Conservation (phyloP, 2,329 filamentous ascomycete species). For the Parastagonospora nodorum region DNA sequence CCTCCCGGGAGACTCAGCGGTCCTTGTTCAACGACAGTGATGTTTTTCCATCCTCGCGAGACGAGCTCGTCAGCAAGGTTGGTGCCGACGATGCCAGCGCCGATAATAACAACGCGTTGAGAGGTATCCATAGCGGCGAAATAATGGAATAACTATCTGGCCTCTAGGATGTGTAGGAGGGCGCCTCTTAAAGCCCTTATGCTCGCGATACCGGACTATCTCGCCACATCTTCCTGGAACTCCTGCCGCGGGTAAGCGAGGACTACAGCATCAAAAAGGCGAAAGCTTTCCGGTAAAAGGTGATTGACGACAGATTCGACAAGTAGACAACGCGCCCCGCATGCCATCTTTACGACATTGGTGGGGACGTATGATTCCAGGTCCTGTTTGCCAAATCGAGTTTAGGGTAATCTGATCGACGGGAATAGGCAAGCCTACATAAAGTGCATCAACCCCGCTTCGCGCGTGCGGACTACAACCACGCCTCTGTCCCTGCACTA, state of each 20-base stretch:
- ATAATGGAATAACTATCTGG: conserved; percentile 2
- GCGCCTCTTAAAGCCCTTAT: conserved; percentile 17
- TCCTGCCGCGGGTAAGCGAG: conserved; percentile 32
- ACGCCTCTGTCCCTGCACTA: neutral
- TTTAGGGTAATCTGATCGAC: conserved; percentile 15
- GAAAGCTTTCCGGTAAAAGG: conserved; percentile 26
- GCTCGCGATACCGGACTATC: conserved; percentile 30
- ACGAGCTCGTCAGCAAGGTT: conserved; percentile 69
- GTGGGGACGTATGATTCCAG: conserved; percentile 32
- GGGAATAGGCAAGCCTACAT: conserved; percentile 21
- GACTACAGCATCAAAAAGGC: conserved; percentile 22
- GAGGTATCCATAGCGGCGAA: conserved; percentile 28
- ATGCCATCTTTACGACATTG: conserved; percentile 31
- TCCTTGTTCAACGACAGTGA: conserved; percentile 69
- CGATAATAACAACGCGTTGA: conserved; percentile 52
- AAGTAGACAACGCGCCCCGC: conserved; percentile 23
- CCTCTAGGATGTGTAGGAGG: neutral
- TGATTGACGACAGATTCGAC: conserved; percentile 15
- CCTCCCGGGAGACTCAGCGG: conserved; percentile 67
- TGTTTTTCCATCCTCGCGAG: conserved; percentile 65
- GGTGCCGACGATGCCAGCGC: conserved; percentile 67
- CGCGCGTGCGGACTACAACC: conserved; percentile 19
- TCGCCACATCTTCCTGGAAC: conserved; percentile 12
- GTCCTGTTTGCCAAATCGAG: conserved; percentile 32
- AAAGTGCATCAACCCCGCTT: conserved; percentile 28